These are phyloP conservation scores for Polyporus arcularius DNA, from an alignment of 768 basidiomycete species.

Conservation along the genomic window DNA sequence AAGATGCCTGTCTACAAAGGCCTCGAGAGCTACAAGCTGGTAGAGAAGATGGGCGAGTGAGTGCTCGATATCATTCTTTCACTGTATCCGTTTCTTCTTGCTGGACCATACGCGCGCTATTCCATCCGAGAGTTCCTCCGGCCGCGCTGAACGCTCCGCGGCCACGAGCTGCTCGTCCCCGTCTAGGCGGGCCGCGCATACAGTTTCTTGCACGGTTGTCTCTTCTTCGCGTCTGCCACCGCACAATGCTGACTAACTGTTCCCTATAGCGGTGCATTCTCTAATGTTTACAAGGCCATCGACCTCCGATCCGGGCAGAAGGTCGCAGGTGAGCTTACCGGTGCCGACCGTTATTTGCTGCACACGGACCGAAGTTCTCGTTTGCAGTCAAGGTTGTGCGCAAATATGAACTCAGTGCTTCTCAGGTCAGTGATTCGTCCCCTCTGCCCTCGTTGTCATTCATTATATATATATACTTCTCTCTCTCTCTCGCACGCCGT, in stretches of 20 bases:
- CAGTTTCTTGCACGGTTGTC: too few relatives aligned
- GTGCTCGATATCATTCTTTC: slow-evolving; percentile 35
- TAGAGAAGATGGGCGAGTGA: slow-evolving; percentile 93
- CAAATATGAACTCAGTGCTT: slow-evolving; percentile 87
- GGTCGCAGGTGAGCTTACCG: slow-evolving; percentile 66
- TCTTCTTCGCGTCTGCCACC: too few relatives aligned
- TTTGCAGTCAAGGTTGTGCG: slow-evolving; percentile 87
- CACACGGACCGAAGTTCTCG: background rate
- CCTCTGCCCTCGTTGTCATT: slow-evolving; percentile 22
- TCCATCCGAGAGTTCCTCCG: too few relatives aligned
- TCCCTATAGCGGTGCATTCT: slow-evolving; percentile 83
- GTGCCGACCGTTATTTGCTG: slow-evolving; percentile 21
- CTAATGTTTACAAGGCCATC: slow-evolving; percentile 94
- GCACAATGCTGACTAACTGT: background rate
- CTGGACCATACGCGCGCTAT: too few relatives aligned
- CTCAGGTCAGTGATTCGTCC: slow-evolving; percentile 69
- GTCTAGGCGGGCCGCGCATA: too few relatives aligned
- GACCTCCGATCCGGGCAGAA: slow-evolving; percentile 74
- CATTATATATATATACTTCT: slow-evolving; percentile 24
- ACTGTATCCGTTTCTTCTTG: background rate
- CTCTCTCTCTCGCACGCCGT: slow-evolving; percentile 26
- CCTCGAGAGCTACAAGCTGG: slow-evolving; percentile 73
- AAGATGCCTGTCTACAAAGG: slow-evolving; percentile 88
- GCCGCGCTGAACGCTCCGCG: too few relatives aligned
- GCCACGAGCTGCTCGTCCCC: too few relatives aligned